Evolutionary conservation across 2,329 filamentous ascomycete species (phyloP).

Genomic region (Chrysoporthe austroafricana): DNA sequence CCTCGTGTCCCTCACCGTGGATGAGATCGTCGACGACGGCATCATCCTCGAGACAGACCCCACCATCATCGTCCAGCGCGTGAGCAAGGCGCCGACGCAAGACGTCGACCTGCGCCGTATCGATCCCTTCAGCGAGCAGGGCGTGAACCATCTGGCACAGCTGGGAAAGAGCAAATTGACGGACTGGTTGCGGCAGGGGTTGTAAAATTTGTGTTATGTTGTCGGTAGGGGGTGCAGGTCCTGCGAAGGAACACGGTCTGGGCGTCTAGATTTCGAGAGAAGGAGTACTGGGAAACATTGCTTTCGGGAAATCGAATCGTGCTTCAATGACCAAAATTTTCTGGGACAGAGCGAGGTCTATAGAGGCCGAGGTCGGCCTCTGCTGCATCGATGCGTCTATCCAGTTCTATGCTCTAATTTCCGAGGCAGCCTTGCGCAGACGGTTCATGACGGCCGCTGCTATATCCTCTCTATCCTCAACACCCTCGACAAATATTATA

Average conservation of each 20-base stretch:
- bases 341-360: constrained; percentile 6
- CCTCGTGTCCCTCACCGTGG: constrained; percentile 87
- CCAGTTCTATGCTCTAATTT: constrained; percentile 42
- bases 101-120: constrained; percentile 93
- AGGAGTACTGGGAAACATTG: constrained; percentile 29
- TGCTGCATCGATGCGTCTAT: constrained; percentile 40
- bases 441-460: constrained; percentile 88
- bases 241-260: constrained; percentile 12
- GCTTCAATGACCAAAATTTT: background rate
- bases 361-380: background rate
- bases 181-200: constrained; percentile 85
- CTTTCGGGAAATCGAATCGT: constrained; percentile 25
- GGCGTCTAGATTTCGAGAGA: constrained; percentile 29
- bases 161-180: constrained; percentile 90
- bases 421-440: constrained; percentile 74
- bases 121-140: constrained; percentile 87
- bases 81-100: constrained; percentile 88
- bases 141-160: constrained; percentile 90
- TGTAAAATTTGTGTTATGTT: constrained; percentile 50
- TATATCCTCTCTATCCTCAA: constrained; percentile 77
- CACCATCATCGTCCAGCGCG: constrained; percentile 87
- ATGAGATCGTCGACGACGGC: constrained; percentile 93
- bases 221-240: background rate
- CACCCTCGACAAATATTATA: constrained; percentile 88
- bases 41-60: constrained; percentile 98